Percentiles rank a stretch among this genome's conserved stretches.
Evolutionary conservation across 2,329 filamentous ascomycete genomes (phyloP).

Genomic region (Calonectria pteridis): DNA sequence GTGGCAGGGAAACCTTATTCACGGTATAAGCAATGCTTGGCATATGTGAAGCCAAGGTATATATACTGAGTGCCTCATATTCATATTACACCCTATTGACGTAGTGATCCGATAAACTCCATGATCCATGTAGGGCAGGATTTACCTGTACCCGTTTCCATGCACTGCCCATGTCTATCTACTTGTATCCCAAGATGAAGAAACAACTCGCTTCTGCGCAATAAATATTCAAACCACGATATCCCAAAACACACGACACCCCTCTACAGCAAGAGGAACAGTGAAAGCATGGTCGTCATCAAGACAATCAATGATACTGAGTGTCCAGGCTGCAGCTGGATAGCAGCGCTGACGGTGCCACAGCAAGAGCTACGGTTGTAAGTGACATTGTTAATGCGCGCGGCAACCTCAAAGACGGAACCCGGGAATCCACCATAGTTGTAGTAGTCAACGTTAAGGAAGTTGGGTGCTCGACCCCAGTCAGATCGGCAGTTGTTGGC

Average conservation of each 20-base stretch:
- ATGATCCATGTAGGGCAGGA: constrained; percentile 4
- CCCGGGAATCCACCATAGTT: constrained; percentile 75
- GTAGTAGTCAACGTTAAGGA: constrained; percentile 89
- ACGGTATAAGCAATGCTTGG: neutral
- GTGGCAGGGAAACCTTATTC: neutral
- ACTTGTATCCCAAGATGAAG: constrained; percentile 26
- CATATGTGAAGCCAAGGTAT: neutral
- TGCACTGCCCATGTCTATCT: constrained; percentile 29
- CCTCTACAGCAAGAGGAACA: constrained; percentile 37
- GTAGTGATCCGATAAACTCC: constrained; percentile 12
- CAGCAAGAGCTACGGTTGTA: constrained; percentile 71
- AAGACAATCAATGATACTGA: constrained; percentile 36
- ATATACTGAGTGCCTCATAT: neutral
- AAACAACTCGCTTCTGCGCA: constrained; percentile 32
- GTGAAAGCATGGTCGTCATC: constrained; percentile 36
- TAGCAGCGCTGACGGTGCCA: constrained; percentile 55
- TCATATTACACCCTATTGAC: constrained; percentile 1
- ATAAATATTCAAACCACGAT: constrained; percentile 1
- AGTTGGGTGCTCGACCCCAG: constrained; percentile 80
- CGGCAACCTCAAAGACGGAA: constrained; percentile 82
- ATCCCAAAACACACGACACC: neutral
- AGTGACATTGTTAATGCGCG: constrained; percentile 77
- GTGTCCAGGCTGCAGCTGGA: constrained; percentile 31
- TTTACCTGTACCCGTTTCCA: constrained; percentile 10
- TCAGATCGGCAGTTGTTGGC: constrained; percentile 70